Evolutionary conservation across 768 basidiomycete species (phyloP).

Genomic region (Pulveroboletus frians): DNA sequence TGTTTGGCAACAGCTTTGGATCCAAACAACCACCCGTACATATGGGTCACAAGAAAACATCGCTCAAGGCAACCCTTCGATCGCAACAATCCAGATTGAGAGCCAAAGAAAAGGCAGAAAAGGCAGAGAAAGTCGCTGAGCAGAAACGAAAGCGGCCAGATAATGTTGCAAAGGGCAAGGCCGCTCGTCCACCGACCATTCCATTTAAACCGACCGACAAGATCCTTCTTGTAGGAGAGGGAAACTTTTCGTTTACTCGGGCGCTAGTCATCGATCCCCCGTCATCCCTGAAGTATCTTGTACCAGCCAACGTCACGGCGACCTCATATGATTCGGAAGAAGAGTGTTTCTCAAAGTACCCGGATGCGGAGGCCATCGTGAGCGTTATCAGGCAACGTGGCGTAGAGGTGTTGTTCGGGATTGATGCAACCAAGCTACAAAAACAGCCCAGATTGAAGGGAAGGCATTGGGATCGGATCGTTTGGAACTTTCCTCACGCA

Average conservation of each 20-base stretch:
- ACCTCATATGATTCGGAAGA: slow-evolving; percentile 81
- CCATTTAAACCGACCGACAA: slow-evolving; percentile 63
- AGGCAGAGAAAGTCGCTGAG: slow-evolving; percentile 38
- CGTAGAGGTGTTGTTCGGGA: slow-evolving; percentile 66
- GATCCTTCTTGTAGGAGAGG: slow-evolving; percentile 85
- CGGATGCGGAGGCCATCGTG: slow-evolving; percentile 62
- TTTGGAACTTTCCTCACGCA: slow-evolving; percentile 97
- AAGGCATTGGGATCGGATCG: slow-evolving; percentile 67
- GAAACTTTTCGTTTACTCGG: slow-evolving; percentile 88
- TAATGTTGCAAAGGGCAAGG: slow-evolving; percentile 36
- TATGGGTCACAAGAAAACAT: slow-evolving; percentile 44
- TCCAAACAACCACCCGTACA: slow-evolving; percentile 22
- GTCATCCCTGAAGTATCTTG: slow-evolving; percentile 44
- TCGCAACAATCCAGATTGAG: slow-evolving; percentile 65
- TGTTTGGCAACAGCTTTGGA: too few relatives aligned
- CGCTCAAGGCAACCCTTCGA: slow-evolving; percentile 61
- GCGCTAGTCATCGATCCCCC: slow-evolving; percentile 56
- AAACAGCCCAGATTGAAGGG: slow-evolving; percentile 53
- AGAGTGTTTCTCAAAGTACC: slow-evolving; percentile 78
- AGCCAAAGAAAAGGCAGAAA: slow-evolving; percentile 56
- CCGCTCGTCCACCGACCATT: slow-evolving; percentile 42
- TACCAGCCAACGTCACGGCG: slow-evolving; percentile 67
- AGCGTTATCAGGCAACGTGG: slow-evolving; percentile 50
- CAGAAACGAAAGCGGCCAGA: slow-evolving; percentile 36
- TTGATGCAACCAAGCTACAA: slow-evolving; percentile 81